Evolutionary conservation across 805 yeast genomes (phyloP), one percentile per base, ranked within the genome.

Genomic region (Metschnikowia gelsemii): DNA sequence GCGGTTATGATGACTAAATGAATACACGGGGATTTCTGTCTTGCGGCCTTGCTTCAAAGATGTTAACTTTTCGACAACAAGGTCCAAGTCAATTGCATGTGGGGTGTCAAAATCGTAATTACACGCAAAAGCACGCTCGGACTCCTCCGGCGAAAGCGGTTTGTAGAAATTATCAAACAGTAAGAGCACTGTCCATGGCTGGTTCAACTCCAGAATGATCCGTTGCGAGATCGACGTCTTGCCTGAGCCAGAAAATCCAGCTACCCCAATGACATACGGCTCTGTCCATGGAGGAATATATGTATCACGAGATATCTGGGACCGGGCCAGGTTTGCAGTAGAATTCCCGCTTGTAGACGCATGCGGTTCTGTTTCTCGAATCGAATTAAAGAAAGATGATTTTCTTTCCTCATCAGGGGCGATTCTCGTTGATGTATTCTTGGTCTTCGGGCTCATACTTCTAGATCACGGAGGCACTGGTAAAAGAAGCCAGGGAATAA

Each of bases 131-230:
- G 97, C 98, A 38, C 51, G 55, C 42, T 68, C 53, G 13, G 84
- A 70, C 49, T 87, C 78, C 31, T 79, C 91, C 2, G 61, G 64
- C 1, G 70, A 73, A 51, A 93, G 69, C 0, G 93, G 93, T 35
- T 75, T 79, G 66, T 93, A 93, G 59, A 91, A 93, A 63, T 91
- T 91, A 59, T 93, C 99, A 66, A 89, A 73, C 1, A 96, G 85
- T 16, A 91, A 58, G 42, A 93, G 69, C 9, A 93, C 91, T 0
- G 97, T 87, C 96, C 98, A 90, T 1, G 98, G 98, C 41, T 87
- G 87, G 63, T 87, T 82, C 45, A 78, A 64, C 47, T 82, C 80
- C 41, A 83, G 78, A 38, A 90, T 86, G 52, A 93, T 83, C 49
- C 78, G 76, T 27, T 88, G 81, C 0, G 97, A 93, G 14, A 93